Evolutionary conservation across 2,329 filamentous ascomycete genomes (phyloP).

Genomic region (Pochonia chlamydosporia): DNA sequence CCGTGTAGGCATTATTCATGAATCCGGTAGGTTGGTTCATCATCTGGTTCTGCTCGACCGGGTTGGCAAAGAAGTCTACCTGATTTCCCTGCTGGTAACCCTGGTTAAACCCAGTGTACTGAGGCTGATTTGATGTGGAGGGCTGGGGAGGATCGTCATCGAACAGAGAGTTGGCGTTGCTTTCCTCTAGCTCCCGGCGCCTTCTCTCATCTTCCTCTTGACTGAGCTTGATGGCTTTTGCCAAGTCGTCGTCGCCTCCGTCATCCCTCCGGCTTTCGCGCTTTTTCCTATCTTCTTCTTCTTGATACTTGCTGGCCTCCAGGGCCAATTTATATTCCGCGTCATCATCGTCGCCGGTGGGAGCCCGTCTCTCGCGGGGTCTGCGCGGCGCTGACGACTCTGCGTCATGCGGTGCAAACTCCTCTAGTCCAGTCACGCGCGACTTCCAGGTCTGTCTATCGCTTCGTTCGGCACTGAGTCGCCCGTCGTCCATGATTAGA

Average conservation of each 20-base stretch:
- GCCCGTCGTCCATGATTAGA: conserved; percentile 87
- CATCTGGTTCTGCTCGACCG: conserved; percentile 69
- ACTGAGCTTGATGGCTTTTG: conserved; percentile 91
- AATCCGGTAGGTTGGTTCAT: conserved; percentile 78
- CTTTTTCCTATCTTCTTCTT: conserved; percentile 79
- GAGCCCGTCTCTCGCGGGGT: conserved; percentile 40
- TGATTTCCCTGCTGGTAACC: conserved; percentile 95
- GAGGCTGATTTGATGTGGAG: conserved; percentile 46
- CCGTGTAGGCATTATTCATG: conserved; percentile 50
- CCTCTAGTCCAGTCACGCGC: conserved; percentile 87
- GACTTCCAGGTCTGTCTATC: conserved; percentile 97
- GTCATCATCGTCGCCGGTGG: conserved; percentile 71
- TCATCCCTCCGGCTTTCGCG: conserved; percentile 56
- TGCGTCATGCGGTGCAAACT: conserved; percentile 51
- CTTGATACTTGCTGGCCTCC: conserved; percentile 91
- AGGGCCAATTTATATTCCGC: conserved; percentile 85
- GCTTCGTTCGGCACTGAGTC: conserved; percentile 80
- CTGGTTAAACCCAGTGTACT: conserved; percentile 88
- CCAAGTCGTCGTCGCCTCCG: conserved; percentile 75
- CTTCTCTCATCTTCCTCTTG: conserved; percentile 90
- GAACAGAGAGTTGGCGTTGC: conserved; percentile 81
- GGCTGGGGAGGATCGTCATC: conserved; percentile 64
- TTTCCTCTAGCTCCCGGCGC: conserved; percentile 78
- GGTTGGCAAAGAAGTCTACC: conserved; percentile 96
- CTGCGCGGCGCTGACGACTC: conserved; percentile 36